phyloP scores from a whole-genome alignment of 306 rosid genomes.

The Medicago lupulina region DNA sequence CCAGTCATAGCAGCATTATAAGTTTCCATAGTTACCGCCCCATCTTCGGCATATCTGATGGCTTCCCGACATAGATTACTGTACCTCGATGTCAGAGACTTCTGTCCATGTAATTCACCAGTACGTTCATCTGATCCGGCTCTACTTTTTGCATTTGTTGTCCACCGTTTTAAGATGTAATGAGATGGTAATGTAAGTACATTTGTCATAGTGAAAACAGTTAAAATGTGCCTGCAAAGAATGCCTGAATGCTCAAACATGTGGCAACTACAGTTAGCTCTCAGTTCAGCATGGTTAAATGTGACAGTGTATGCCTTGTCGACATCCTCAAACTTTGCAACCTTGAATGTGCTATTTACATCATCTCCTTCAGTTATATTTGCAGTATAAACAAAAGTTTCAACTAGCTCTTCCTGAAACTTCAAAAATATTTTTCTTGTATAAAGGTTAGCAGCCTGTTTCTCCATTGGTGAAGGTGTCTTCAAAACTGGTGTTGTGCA shows the following conservation, averaged over 20 bases:
- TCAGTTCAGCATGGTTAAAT: constrained; percentile 74
- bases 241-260: constrained; percentile 70
- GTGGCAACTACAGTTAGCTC: constrained; percentile 76
- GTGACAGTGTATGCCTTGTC: constrained; percentile 73
- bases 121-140: constrained; percentile 63
- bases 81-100: constrained; percentile 70
- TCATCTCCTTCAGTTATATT: constrained; percentile 91
- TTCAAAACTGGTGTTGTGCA: constrained; percentile 74
- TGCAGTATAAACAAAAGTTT: constrained; percentile 91
- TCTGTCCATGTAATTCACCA: constrained; percentile 65
- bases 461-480: constrained; percentile 97
- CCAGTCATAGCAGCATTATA: constrained; percentile 71
- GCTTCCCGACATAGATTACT: constrained; percentile 81
- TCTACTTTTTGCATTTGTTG: constrained; percentile 65
- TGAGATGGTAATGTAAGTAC: constrained; percentile 84
- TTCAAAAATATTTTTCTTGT: constrained; percentile 80
- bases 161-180: constrained; percentile 65
- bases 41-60: constrained; percentile 87
- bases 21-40: constrained; percentile 78
- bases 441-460: constrained; percentile 88
- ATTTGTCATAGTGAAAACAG: constrained; percentile 87
- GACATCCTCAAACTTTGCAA: constrained; percentile 91
- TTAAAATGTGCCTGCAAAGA: constrained; percentile 88
- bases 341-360: constrained; percentile 79
- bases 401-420: constrained; percentile 95